Evolutionary conservation across 805 yeast species (phyloP).

Genomic region (Nakazawaea sp.): DNA sequence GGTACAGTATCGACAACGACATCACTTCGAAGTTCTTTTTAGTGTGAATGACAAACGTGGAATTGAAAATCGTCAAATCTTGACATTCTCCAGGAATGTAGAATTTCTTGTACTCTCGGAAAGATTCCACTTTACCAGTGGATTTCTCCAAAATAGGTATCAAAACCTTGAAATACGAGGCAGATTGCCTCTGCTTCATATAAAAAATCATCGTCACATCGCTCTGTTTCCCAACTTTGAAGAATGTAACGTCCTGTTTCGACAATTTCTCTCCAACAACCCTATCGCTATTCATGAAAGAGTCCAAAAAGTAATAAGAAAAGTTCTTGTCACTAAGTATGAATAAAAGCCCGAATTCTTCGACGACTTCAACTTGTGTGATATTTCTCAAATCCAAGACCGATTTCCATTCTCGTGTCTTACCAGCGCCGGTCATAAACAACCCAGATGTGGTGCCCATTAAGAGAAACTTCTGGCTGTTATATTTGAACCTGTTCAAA

Average conservation of each 20-base stretch:
- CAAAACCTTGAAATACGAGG: constrained; percentile 49
- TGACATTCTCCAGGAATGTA: constrained; percentile 48
- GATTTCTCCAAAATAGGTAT: constrained; percentile 27
- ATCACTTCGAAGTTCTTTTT: constrained; percentile 61
- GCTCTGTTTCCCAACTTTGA: constrained; percentile 64
- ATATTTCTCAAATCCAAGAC: constrained; percentile 47
- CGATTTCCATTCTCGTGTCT: constrained; percentile 46
- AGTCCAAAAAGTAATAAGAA: constrained; percentile 56
- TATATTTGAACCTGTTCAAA: constrained; percentile 36
- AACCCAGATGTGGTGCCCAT: constrained; percentile 64
- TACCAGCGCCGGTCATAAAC: constrained; percentile 38
- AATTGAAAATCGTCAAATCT: constrained; percentile 57
- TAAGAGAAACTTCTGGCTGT: constrained; percentile 38
- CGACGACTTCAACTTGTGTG: constrained; percentile 54
- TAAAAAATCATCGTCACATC: constrained; percentile 51
- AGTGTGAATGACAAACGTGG: constrained; percentile 61
- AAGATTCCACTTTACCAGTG: constrained; percentile 31
- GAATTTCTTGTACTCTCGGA: constrained; percentile 39
- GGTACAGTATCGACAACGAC: constrained; percentile 49
- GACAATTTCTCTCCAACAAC: constrained; percentile 43
- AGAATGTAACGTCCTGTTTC: constrained; percentile 50
- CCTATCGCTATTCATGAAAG: constrained; percentile 48
- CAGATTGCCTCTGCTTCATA: constrained; percentile 45
- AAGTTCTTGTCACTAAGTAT: constrained; percentile 53
- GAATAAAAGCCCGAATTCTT: constrained; percentile 47